phyloP scores from a whole-genome alignment of 495 filamentous ascomycete genomes.

The Clohesyomyces aquaticus region DNA sequence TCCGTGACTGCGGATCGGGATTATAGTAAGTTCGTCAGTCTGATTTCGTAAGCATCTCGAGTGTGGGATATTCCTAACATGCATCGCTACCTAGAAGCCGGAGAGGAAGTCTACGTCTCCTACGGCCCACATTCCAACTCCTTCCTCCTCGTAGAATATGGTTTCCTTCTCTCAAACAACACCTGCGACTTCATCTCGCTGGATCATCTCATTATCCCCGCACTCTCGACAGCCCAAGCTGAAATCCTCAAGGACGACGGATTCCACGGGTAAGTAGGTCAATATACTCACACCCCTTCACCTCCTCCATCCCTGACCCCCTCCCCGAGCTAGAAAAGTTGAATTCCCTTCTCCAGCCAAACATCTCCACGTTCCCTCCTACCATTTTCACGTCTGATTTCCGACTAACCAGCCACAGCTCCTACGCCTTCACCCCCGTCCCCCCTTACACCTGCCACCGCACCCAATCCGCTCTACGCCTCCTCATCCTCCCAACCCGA shows the following conservation, averaged over 20 bases:
- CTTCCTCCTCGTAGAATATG: conserved; percentile 81
- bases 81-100: conserved; percentile 44
- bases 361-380: no score
- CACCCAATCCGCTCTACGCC: conserved; percentile 32
- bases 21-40: conserved; percentile 53
- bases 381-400: no score
- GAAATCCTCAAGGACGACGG: conserved; percentile 31
- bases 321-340: no score
- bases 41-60: no score
- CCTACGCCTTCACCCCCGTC: conserved; percentile 27
- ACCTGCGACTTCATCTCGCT: conserved; percentile 68
- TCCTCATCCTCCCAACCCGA: conserved; percentile 24
- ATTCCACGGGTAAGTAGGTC: conserved; percentile 29
- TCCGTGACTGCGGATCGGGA: conserved; percentile 58
- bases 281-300: no score
- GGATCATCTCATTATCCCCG: conserved; percentile 65
- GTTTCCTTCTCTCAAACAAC: conserved; percentile 71
- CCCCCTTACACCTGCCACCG: conserved; percentile 29
- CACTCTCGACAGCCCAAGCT: neutral
- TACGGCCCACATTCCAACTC: conserved; percentile 84
- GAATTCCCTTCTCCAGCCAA: no score
- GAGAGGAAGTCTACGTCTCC: conserved; percentile 77
- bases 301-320: no score
- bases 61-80: conserved; percentile 1
- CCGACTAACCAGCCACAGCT: no score